Evolutionary conservation across 768 basidiomycete species (phyloP).

Genomic region (Neoboletus brunneissimus): DNA sequence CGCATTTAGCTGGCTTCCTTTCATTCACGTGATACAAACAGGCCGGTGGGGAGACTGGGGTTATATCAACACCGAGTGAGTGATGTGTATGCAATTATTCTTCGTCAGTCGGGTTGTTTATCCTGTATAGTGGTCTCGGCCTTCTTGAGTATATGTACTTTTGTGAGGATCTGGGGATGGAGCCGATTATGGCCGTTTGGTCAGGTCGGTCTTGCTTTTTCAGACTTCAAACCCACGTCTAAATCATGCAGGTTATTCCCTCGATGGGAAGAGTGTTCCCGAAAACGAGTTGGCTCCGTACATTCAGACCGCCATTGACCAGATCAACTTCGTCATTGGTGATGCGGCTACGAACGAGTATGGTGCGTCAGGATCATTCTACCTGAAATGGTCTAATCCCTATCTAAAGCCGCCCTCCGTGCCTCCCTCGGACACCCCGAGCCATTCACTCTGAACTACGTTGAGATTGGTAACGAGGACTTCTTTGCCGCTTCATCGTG

Average conservation of each 20-base stretch:
- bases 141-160: conserved; percentile 53
- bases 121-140: conserved; percentile 45
- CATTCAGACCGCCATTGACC: conserved; percentile 54
- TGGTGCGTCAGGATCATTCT: conserved; percentile 20
- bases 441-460: conserved; percentile 46
- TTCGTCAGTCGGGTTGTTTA: background rate
- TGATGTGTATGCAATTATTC: background rate
- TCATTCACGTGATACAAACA: background rate
- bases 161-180: conserved; percentile 54
- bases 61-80: conserved; percentile 56
- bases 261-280: conserved; percentile 42
- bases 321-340: conserved; percentile 64
- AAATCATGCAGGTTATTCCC: conserved; percentile 41
- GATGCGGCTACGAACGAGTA: conserved; percentile 41
- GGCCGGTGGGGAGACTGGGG: conserved; percentile 59
- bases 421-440: conserved; percentile 52
- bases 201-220: conserved; percentile 34
- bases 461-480: conserved; percentile 59
- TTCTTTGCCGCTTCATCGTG: conserved; percentile 38
- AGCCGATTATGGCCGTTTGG: conserved; percentile 61
- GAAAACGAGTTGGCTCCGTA: conserved; percentile 45
- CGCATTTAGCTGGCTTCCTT: background rate
- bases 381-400: background rate
- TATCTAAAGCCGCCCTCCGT: conserved; percentile 43
- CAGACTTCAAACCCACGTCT: background rate